Percentiles rank a stretch among this genome's conserved stretches.
Evolutionary conservation across 169 alveolate species (phyloP).

Genomic region (Plasmodium vinckei): DNA sequence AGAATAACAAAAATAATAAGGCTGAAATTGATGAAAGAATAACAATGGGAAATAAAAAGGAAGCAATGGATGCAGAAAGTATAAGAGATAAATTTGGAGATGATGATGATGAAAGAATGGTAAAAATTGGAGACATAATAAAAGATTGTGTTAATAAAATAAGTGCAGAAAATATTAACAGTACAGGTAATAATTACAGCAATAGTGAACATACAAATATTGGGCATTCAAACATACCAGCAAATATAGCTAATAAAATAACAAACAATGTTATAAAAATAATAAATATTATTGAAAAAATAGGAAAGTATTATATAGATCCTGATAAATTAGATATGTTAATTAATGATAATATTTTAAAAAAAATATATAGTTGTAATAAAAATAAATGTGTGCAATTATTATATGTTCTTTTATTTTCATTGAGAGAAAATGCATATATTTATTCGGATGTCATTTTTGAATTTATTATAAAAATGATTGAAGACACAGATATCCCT

Average conservation of each 20-base stretch:
- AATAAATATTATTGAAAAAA: constrained; percentile 51
- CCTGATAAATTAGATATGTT: constrained; percentile 53
- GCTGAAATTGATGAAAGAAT: not conserved
- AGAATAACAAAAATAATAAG: not conserved
- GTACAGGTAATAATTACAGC: not conserved
- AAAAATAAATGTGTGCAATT: constrained; percentile 58
- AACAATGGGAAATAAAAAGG: not conserved
- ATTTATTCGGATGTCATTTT: constrained; percentile 34
- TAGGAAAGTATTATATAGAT: constrained; percentile 51
- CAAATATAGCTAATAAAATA: not conserved
- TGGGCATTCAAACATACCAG: no score
- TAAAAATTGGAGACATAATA: constrained; percentile 31
- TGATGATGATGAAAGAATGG: constrained; percentile 69
- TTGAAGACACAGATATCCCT: constrained; percentile 37
- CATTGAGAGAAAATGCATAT: constrained; percentile 49
- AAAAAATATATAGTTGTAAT: constrained; percentile 26
- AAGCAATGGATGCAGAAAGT: not conserved
- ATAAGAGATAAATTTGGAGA: constrained; percentile 6
- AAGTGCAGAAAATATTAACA: constrained; percentile 6
- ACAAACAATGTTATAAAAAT: constrained; percentile 13
- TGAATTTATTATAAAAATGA: constrained; percentile 25
- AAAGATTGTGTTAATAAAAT: constrained; percentile 26
- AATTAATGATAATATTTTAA: constrained; percentile 23
- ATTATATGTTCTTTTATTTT: constrained; percentile 36
- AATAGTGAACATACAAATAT: not conserved